Evolutionary conservation across 352 stramenopile species (phyloP).

Genomic region (Globisporangium recalcitrans): DNA sequence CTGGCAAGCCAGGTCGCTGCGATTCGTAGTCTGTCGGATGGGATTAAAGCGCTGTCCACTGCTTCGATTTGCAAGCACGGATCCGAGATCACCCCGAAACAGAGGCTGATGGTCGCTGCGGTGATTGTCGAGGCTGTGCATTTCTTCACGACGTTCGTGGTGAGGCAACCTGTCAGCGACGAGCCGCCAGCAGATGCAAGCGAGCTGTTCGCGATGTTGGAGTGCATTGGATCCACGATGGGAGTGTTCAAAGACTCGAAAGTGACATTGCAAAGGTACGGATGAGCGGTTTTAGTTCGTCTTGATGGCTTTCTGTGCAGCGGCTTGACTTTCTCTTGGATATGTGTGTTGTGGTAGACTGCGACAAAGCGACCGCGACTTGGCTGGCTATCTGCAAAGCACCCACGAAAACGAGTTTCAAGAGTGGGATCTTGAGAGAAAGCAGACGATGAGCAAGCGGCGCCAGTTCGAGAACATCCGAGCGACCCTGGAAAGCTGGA

Average conservation of each 20-base stretch:
- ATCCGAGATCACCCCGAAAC: not conserved
- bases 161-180: not conserved
- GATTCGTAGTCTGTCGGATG: not conserved
- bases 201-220: not conserved
- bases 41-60: not conserved
- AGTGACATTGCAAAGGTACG: not conserved
- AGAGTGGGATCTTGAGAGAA: not conserved
- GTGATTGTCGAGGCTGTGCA: not conserved
- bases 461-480: not conserved
- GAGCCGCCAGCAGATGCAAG: not conserved
- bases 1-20: not conserved
- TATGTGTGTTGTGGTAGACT: too few relatives aligned
- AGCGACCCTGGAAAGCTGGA: not conserved
- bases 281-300: too few relatives aligned
- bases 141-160: not conserved
- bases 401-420: not conserved
- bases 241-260: not conserved
- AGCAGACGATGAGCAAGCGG: not conserved
- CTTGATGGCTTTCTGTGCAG: too few relatives aligned
- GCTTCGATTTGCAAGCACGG: constrained; percentile 4
- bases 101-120: not conserved
- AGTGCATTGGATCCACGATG: not conserved
- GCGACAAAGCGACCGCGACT: not conserved
- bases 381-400: not conserved
- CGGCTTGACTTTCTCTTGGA: too few relatives aligned